Evolutionary conservation across 345 rosid species (phyloP), one percentile per base, ranked within the genome.

Genomic region (Eucalyptus erythrocorys): DNA sequence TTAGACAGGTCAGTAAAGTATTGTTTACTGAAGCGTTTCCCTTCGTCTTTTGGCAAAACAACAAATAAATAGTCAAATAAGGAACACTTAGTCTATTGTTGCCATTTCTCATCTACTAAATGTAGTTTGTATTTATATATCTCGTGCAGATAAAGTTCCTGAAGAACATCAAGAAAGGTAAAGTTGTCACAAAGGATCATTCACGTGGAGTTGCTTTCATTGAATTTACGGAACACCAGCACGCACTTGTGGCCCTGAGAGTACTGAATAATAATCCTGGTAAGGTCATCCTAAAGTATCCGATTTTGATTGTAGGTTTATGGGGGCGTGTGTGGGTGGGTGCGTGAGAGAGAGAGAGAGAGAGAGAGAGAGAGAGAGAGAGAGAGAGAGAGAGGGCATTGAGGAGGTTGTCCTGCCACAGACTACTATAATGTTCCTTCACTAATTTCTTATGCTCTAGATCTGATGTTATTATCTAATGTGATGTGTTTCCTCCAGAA

Each of bases 231-330:
- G 97, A 95, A 91, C 98, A 95, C 90, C 93, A 97, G 86, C 99
- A 98, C 87, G 98, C 99, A 50, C 97, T 96, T 80, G 99, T 96
- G 86, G 99, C 99, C 89, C 91, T 97, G 86, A 94, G 99, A 93
- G 98, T 98, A 90, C 96, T 95, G 89, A 98, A 98, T 89, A 98
- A 98, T 87, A 95, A 97, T 91, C 99, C 99, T 24, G 96, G 98
- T 96, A 95, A 88, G 85, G 34, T 43, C 51, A 61, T 88, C 57
- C 64, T 84, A 48, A 16, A 22, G 48, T 68, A 27, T 68, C 32
- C 8, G 2, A 45, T 84, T 64, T 27, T 22, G 30, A 34, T 66
- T 71, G 81, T 19, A 71, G 26, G 45, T 71, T 71, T 71, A 42
- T 37, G 45, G 81, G 24, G 40, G 14, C 0, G 45, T 37, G 43